These are phyloP conservation scores for Ceratocystis papillata DNA, from an alignment of 2,329 filamentous ascomycete species.

Conservation along the genomic window DNA sequence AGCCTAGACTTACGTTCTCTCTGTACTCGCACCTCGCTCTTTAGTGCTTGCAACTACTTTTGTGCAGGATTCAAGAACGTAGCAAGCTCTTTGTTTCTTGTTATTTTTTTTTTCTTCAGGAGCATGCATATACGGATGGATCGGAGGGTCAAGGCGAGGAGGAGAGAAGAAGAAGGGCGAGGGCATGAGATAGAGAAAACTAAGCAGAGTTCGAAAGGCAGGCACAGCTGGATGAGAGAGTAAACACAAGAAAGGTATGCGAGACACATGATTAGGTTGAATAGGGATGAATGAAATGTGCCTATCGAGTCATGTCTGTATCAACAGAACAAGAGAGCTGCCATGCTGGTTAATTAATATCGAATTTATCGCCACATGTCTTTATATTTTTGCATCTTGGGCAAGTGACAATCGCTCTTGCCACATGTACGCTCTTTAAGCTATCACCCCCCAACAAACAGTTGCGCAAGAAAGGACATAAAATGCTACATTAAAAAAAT, in stretches of 20 bases:
- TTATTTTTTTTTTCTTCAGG: constrained; percentile 6
- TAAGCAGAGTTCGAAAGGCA: neutral
- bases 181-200: neutral
- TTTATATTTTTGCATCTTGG: neutral
- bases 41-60: constrained; percentile 2
- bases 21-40: neutral
- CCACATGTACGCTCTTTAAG: constrained; percentile 9
- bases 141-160: constrained; percentile 4
- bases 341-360: neutral
- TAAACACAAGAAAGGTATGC: too few species aligned
- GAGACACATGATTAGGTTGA: too few species aligned
- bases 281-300: too few species aligned
- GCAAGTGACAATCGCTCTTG: neutral
- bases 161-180: neutral
- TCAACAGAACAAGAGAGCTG: too few species aligned
- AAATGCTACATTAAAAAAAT: neutral
- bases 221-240: neutral
- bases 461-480: neutral
- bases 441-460: neutral
- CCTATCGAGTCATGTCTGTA: too few species aligned
- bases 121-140: constrained; percentile 11
- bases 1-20: neutral
- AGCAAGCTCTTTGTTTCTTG: neutral
- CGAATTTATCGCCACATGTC: neutral
- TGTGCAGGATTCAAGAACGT: constrained; percentile 5